Base-by-base conservation (phyloP, 768 basidiomycete species). In the Mrakia hoshinonis region DNA sequence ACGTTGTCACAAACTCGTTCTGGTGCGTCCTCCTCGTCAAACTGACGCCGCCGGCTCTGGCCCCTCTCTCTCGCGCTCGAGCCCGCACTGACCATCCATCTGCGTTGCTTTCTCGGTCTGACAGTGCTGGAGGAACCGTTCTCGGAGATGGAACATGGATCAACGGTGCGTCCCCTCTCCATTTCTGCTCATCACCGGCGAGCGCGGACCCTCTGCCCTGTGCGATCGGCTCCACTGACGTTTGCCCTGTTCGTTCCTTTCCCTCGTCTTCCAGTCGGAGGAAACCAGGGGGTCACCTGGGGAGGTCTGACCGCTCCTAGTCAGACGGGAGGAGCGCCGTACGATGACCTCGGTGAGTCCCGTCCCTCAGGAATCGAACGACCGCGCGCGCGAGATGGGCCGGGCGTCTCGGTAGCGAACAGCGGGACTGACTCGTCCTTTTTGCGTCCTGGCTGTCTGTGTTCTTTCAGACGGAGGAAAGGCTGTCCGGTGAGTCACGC, bases 81-180 rank as follows among this genome's bases (percentile, higher is more conserved):
- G 7, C 5, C 29, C 61, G 15, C 36, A 24, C 61, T 62, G 61
- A 18, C 31, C 20, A 20, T 5, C 36, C 22, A 3, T 20, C 38
- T 43, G 34, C 24, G 15, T 12, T 39, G 4, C 4, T 39, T 62
- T 62, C 24, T 58, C 9, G 29, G 13, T 11, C 18, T 38, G 24
- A 24, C 34, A 68, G 90, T 78, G 90, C 91, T 4, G 88, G 88
- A 74, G 77, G 87, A 67, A 76, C 75, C 48, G 86, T 87, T 0
- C 80, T 90, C 68, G 89, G 85, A 0, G 88, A 92, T 77, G 90
- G 90, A 20, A 88, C 87, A 4, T 91, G 89, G 89, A 76, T 89
- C 31, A 89, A 88, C 73, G 65, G 65, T 66, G 11, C 13, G 65
- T 66, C 11, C 48, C 31, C 7, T 10, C 36, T 46, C 22, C 20